Conservation (phyloP, 2,329 filamentous ascomycete species). For the Aspergillus sp. region DNA sequence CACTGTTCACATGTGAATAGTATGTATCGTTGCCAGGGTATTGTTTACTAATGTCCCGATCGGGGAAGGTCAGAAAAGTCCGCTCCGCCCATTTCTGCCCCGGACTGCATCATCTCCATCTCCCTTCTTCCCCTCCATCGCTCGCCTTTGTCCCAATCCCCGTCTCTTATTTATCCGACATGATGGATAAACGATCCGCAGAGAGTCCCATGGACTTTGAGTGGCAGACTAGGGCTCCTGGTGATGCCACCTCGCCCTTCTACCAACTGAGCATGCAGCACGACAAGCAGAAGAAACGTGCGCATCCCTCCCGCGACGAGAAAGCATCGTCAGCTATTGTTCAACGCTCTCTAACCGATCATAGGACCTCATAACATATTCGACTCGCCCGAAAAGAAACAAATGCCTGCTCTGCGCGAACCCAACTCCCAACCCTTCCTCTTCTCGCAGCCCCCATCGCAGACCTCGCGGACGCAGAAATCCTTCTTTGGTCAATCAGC, state of each 20-base stretch:
- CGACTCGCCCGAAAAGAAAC: constrained; percentile 49
- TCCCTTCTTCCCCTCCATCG: not conserved
- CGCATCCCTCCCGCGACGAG: constrained; percentile 14
- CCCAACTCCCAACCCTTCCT: constrained; percentile 50
- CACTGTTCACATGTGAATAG: not conserved
- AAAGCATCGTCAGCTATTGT: not conserved
- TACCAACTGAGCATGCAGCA: constrained; percentile 45
- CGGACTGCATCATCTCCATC: constrained; percentile 1
- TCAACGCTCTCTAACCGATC: not conserved
- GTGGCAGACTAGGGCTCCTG: constrained; percentile 46
- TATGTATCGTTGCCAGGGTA: not conserved
- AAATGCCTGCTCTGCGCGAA: constrained; percentile 46
- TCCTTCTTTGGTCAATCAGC: constrained; percentile 39
- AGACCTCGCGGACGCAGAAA: constrained; percentile 29
- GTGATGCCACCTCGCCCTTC: constrained; percentile 46
- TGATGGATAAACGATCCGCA: constrained; percentile 38
- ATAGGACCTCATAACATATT: constrained; percentile 41
- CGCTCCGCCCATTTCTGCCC: constrained; percentile 1
- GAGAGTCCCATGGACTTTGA: constrained; percentile 53
- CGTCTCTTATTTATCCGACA: constrained; percentile 9
- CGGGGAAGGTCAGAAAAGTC: constrained; percentile 7
- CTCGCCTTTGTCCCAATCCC: not conserved
- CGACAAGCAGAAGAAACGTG: constrained; percentile 44
- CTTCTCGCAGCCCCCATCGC: constrained; percentile 41
- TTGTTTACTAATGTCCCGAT: constrained; percentile 10